Evolutionary conservation across 345 rosid species (phyloP).

Genomic region (Linum tenue): DNA sequence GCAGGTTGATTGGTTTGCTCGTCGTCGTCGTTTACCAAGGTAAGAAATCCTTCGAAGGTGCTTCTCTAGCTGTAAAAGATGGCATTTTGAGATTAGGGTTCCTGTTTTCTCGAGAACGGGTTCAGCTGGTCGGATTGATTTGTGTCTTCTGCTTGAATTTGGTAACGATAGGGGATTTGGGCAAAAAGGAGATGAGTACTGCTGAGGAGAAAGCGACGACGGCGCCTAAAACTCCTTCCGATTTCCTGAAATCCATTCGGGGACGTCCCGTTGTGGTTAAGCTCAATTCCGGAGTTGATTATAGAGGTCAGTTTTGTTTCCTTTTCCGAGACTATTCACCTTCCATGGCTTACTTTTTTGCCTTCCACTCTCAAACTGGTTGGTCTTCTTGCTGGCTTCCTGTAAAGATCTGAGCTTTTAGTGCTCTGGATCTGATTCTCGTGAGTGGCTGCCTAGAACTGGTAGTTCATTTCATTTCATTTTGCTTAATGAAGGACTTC

Average conservation of each 20-base stretch:
- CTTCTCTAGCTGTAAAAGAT: too few species aligned
- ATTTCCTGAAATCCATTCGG: constrained; percentile 88
- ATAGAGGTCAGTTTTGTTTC: constrained; percentile 44
- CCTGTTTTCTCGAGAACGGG: too few species aligned
- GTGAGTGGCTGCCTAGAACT: not conserved
- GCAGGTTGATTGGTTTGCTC: too few species aligned
- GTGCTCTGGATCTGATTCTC: not conserved
- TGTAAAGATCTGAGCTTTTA: not conserved
- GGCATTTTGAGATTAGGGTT: too few species aligned
- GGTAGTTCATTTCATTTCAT: not conserved
- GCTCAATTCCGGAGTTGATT: constrained; percentile 87
- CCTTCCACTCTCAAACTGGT: not conserved
- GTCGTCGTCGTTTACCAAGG: too few species aligned
- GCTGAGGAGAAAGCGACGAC: constrained; percentile 41
- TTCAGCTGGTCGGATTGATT: too few species aligned
- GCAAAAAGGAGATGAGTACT: constrained; percentile 45
- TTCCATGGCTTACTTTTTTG: constrained; percentile 2
- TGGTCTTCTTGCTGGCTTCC: not conserved
- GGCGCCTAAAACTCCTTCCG: constrained; percentile 52
- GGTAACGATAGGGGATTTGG: not conserved
- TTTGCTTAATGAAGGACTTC: not conserved
- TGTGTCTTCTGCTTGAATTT: not conserved
- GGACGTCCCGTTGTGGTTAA: constrained; percentile 93
- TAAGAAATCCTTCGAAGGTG: too few species aligned
- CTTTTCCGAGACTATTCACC: too few species aligned